phyloP scores from a whole-genome alignment of 1,139 yeast species.

The Suhomyces chickasaworum region DNA sequence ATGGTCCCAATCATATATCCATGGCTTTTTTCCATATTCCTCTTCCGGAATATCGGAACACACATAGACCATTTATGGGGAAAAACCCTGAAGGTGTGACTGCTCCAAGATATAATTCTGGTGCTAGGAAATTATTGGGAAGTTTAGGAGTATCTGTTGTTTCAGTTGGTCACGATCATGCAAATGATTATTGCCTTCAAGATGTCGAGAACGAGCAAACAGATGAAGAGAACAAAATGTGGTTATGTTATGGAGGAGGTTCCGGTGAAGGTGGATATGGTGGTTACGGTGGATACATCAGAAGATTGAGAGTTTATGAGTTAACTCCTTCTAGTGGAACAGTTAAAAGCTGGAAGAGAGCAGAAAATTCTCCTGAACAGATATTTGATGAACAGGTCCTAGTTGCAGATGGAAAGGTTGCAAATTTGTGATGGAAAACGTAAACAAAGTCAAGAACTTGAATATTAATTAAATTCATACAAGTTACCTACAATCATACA shows the following conservation, averaged over 20 bases:
- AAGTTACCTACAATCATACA: no score
- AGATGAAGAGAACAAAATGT: conserved; percentile 46
- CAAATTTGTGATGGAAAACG: conserved; percentile 12
- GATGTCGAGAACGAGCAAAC: conserved; percentile 33
- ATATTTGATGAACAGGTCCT: conserved; percentile 60
- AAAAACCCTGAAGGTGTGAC: conserved; percentile 68
- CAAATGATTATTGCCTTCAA: conserved; percentile 81
- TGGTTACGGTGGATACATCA: conserved; percentile 81
- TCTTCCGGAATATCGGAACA: conserved; percentile 71
- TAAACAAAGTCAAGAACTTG: no score
- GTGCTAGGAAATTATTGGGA: conserved; percentile 59
- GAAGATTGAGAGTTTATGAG: conserved; percentile 74
- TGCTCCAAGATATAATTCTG: conserved; percentile 72
- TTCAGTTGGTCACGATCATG: conserved; percentile 92
- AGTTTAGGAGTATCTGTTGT: conserved; percentile 69
- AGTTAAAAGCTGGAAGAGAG: conserved; percentile 74
- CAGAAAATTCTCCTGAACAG: conserved; percentile 53
- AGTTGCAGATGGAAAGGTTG: conserved; percentile 51
- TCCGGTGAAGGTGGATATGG: conserved; percentile 94
- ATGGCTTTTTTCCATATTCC: conserved; percentile 97
- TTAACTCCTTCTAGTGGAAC: conserved; percentile 54
- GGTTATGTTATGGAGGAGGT: conserved; percentile 95
- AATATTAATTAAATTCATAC: no score
- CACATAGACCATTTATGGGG: conserved; percentile 55
- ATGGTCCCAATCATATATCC: conserved; percentile 52